These are phyloP conservation scores for Tylopilus orsonianus DNA, from an alignment of 1,284 basidiomycete genomes.

Conservation along the genomic window DNA sequence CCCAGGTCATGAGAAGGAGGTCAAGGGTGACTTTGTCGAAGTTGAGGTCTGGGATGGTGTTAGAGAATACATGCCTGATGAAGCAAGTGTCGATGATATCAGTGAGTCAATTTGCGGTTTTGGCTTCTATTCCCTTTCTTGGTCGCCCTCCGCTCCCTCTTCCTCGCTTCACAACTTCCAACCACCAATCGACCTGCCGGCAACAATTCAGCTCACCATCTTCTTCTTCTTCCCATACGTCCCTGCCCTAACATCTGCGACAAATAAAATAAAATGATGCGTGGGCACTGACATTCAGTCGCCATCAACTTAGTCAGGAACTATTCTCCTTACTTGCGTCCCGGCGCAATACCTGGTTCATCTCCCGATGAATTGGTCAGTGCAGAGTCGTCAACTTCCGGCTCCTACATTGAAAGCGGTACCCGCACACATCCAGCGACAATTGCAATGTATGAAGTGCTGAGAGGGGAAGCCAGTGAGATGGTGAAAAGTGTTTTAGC, in stretches of 20 bases:
- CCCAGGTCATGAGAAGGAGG: not conserved
- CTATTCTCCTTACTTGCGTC: slow-evolving; percentile 80
- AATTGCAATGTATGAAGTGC: slow-evolving; percentile 59
- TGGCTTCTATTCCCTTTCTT: slow-evolving; percentile 21
- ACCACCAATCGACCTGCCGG: slow-evolving; percentile 26
- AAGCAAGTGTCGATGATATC: slow-evolving; percentile 68
- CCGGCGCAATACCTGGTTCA: slow-evolving; percentile 33
- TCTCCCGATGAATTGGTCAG: slow-evolving; percentile 5
- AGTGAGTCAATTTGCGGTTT: slow-evolving; percentile 53
- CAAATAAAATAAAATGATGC: slow-evolving; percentile 24
- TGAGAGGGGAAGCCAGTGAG: slow-evolving; percentile 59
- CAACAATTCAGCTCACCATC: slow-evolving; percentile 26
- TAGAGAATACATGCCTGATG: slow-evolving; percentile 59
- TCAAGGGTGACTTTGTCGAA: slow-evolving; percentile 59
- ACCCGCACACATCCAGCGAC: slow-evolving; percentile 67
- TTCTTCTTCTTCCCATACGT: slow-evolving; percentile 27
- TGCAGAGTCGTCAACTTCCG: slow-evolving; percentile 2
- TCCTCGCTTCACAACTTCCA: slow-evolving; percentile 22
- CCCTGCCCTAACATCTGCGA: slow-evolving; percentile 23
- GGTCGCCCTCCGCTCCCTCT: slow-evolving; percentile 17
- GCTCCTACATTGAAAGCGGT: slow-evolving; percentile 29
- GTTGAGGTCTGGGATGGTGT: slow-evolving; percentile 66
- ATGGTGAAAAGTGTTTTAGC: slow-evolving; percentile 65
- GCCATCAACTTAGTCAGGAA: slow-evolving; percentile 85
- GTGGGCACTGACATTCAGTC: slow-evolving; percentile 70